Percentiles rank a stretch among this genome's conserved stretches.
These are phyloP conservation scores for Pseudogymnoascus sp. DNA, from an alignment of 2,329 filamentous ascomycete genomes.

Conservation along the genomic window DNA sequence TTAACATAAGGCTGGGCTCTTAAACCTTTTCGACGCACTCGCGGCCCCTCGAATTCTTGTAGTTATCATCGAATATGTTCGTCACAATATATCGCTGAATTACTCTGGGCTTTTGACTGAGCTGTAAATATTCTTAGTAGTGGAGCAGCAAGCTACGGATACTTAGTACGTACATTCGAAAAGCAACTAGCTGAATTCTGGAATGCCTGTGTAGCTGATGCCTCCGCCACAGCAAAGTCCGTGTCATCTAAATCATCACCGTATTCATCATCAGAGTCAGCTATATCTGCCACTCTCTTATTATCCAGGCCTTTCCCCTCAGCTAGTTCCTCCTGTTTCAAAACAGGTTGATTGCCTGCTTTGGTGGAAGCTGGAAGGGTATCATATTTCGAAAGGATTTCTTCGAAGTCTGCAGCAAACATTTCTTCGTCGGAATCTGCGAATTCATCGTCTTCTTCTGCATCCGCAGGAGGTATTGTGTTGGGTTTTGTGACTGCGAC, in stretches of 20 bases:
- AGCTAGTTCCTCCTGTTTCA: slow-evolving; percentile 9
- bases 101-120: slow-evolving; percentile 56
- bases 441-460: slow-evolving; percentile 46
- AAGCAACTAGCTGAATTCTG: slow-evolving; percentile 27
- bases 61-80: slow-evolving; percentile 62
- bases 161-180: slow-evolving; percentile 45
- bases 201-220: slow-evolving; percentile 61
- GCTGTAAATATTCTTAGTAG: slow-evolving; percentile 58
- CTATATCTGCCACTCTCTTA: slow-evolving; percentile 32
- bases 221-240: slow-evolving; percentile 71
- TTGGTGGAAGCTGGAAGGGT: slow-evolving; percentile 22
- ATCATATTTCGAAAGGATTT: slow-evolving; percentile 49
- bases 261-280: slow-evolving; percentile 63
- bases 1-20: not conserved
- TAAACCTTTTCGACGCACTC: slow-evolving; percentile 59
- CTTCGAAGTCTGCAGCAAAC: slow-evolving; percentile 49
- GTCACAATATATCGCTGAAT: slow-evolving; percentile 84
- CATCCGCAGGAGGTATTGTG: not conserved
- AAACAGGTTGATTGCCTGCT: slow-evolving; percentile 11
- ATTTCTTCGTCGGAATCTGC: slow-evolving; percentile 58
- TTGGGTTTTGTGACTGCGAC: not conserved
- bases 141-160: slow-evolving; percentile 23
- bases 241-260: slow-evolving; percentile 54
- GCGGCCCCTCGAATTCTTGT: slow-evolving; percentile 53
- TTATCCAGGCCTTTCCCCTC: slow-evolving; percentile 17